Base-by-base conservation (phyloP, 331 rosid species). In the Rhamnella rubrinervis region DNA sequence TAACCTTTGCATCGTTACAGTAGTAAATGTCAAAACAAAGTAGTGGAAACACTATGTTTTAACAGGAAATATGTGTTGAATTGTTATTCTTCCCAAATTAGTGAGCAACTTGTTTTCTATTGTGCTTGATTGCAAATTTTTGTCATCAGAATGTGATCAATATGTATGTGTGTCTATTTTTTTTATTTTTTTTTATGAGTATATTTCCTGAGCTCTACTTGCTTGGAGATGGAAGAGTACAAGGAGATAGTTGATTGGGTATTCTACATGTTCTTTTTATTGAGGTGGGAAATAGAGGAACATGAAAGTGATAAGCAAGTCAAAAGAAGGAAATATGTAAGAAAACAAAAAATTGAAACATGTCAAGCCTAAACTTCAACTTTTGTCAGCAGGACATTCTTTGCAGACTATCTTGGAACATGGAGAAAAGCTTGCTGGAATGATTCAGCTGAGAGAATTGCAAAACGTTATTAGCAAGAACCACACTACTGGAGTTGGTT, bases 371-470 rank as follows among this genome's bases (percentile, higher is more conserved):
- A 65, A 81, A 66, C 73, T 78, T 10, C 72, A 51, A 58, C 52
- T 77, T 71, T 65, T 46, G 52, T 79, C 71, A 80, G 71, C 84
- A 93, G 98, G 97, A 77, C 70, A 87, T 61, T 83, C 97, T 40
- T 83, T 90, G 84, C 97, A 88, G 87, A 87, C 77, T 68, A 83
- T 90, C 55, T 75, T 93, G 92, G 98, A 88, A 73, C 98, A 93
- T 67, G 98, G 98, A 72, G 98, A 93, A 80, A 93, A 93, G 81
- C 87, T 93, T 70, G 82, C 96, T 69, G 95, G 92, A 72, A 86
- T 91, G 96, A 78, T 89, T 82, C 96, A 91, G 70, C 85, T 93
- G 80, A 87, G 98, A 79, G 97, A 93, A 70, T 75, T 91, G 80
- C 98, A 91, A 80, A 85, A 87, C 62, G 58, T 80, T 70, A 88